Percentiles rank a stretch among this genome's conserved stretches.
Conservation (phyloP, 2,329 filamentous ascomycete species). For the Talaromyces sp. region DNA sequence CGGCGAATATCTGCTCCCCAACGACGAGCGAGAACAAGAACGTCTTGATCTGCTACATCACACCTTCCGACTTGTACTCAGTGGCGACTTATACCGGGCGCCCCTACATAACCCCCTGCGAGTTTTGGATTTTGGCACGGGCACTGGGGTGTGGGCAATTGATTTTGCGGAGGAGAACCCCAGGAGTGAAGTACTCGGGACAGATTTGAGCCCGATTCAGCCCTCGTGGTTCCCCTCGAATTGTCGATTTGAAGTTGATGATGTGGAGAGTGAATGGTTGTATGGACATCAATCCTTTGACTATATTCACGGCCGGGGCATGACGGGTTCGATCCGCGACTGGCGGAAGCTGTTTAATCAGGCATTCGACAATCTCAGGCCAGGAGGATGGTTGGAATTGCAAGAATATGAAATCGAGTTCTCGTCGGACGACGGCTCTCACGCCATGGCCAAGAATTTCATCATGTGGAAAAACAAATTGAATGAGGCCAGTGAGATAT, state of each 20-base stretch:
- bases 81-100: slow-evolving; percentile 25
- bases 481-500: slow-evolving; percentile 26
- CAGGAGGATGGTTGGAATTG: slow-evolving; percentile 44
- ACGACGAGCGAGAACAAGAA: slow-evolving; percentile 32
- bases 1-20: slow-evolving; percentile 29
- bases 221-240: slow-evolving; percentile 38
- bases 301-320: slow-evolving; percentile 39
- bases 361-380: slow-evolving; percentile 35
- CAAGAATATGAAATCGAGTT: slow-evolving; percentile 41
- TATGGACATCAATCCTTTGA: slow-evolving; percentile 33
- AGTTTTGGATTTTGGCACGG: slow-evolving; percentile 47
- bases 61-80: slow-evolving; percentile 21
- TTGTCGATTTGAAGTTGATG: slow-evolving; percentile 33
- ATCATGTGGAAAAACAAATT: slow-evolving; percentile 22
- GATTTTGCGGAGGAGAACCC: slow-evolving; percentile 23
- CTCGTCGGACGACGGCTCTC: slow-evolving; percentile 41
- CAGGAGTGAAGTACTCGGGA: slow-evolving; percentile 19
- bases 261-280: slow-evolving; percentile 29
- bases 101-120: slow-evolving; percentile 20
- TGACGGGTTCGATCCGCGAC: slow-evolving; percentile 33
- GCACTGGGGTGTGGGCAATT: slow-evolving; percentile 37
- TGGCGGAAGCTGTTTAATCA: slow-evolving; percentile 34
- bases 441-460: slow-evolving; percentile 21
- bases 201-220: slow-evolving; percentile 14
- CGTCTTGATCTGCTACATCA: slow-evolving; percentile 30